These are phyloP conservation scores for Dissophora globulifera DNA, from an alignment of 192 early-diverging fungal genomes.

Conservation along the genomic window DNA sequence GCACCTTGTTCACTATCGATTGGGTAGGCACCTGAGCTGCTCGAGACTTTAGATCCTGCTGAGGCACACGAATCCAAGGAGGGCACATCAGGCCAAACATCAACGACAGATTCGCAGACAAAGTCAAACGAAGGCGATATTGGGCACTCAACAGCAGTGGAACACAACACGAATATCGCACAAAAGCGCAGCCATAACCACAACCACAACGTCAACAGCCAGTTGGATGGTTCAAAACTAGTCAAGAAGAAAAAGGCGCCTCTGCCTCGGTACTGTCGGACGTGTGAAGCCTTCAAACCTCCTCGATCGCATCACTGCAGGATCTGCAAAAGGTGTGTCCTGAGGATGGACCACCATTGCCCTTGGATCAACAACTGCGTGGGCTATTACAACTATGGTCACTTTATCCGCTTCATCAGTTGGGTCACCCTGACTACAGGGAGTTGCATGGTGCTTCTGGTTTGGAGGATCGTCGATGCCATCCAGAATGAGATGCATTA, in stretches of 20 bases:
- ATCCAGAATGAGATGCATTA: constrained; percentile 34
- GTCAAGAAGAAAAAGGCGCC: constrained; percentile 73
- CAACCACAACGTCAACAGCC: constrained; percentile 1
- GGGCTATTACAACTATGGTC: constrained; percentile 74
- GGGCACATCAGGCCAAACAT: background rate
- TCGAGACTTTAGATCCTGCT: background rate
- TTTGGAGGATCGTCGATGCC: constrained; percentile 37
- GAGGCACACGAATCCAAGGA: background rate
- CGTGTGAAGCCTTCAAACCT: constrained; percentile 73
- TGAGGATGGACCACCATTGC: constrained; percentile 91
- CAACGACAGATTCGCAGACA: too few relatives aligned
- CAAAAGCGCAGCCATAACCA: too few relatives aligned
- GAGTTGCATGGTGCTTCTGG: constrained; percentile 52
- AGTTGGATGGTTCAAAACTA: too few relatives aligned
- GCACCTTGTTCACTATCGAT: too few relatives aligned
- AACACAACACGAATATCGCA: background rate
- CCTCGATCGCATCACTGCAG: constrained; percentile 84
- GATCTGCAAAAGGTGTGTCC: constrained; percentile 79
- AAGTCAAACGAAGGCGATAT: background rate
- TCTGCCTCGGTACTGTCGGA: constrained; percentile 75
- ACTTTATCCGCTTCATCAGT: constrained; percentile 84
- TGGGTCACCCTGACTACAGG: constrained; percentile 67
- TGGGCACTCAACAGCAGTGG: constrained; percentile 2
- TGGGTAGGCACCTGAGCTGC: constrained; percentile 1
- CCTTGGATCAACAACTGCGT: constrained; percentile 94